Conservation (phyloP, 768 basidiomycete species). For the Lactarius hatsudake region DNA sequence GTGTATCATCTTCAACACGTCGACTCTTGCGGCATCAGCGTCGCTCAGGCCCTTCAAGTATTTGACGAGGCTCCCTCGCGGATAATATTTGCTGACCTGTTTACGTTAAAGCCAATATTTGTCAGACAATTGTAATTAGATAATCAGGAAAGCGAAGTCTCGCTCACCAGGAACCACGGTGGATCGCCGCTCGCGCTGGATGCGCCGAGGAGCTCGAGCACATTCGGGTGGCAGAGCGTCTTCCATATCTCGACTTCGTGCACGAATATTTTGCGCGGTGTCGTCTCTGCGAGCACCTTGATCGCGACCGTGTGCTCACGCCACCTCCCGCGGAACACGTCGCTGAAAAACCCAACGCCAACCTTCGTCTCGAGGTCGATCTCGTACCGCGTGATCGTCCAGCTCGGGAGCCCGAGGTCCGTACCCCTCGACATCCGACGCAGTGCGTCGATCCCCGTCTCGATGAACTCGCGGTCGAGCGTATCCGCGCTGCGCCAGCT, state of each 20-base stretch:
- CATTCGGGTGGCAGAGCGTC: constrained; percentile 60
- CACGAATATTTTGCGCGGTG: constrained; percentile 62
- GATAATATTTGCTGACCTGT: constrained; percentile 64
- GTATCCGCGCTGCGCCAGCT: constrained; percentile 39
- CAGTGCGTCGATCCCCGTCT: constrained; percentile 69
- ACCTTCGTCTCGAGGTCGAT: constrained; percentile 68
- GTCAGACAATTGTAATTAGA: constrained; percentile 8
- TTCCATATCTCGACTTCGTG: constrained; percentile 75
- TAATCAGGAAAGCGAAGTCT: constrained; percentile 23
- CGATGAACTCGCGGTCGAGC: constrained; percentile 67
- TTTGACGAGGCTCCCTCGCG: constrained; percentile 59
- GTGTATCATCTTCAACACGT: constrained; percentile 59
- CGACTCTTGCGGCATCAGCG: constrained; percentile 36
- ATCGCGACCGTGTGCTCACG: constrained; percentile 61
- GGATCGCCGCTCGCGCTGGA: constrained; percentile 65
- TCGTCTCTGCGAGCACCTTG: constrained; percentile 65
- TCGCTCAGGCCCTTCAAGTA: constrained; percentile 44
- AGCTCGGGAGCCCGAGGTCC: constrained; percentile 49
- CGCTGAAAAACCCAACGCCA: constrained; percentile 71
- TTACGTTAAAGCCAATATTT: background rate
- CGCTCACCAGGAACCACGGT: constrained; percentile 61
- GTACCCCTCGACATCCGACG: constrained; percentile 50
- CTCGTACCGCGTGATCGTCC: constrained; percentile 84
- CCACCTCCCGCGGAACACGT: constrained; percentile 79
- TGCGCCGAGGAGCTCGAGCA: constrained; percentile 74